Evolutionary conservation across 352 stramenopile genomes (phyloP), one percentile per base, ranked within the genome.

Genomic region (Plasmopara muralis): DNA sequence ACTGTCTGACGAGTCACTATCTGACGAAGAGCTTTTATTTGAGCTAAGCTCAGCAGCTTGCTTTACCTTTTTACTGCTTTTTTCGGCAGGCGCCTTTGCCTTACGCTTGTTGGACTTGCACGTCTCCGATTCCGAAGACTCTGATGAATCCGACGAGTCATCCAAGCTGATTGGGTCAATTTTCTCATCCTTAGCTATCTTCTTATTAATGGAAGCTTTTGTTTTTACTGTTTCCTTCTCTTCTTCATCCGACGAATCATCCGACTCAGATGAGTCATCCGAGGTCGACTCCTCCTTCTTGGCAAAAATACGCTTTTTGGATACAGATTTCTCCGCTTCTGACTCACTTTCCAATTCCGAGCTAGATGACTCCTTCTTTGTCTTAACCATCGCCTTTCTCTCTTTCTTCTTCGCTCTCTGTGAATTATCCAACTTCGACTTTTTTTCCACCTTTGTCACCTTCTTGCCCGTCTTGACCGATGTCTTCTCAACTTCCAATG

Each of bases 221-320:
- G 72, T 73, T 41, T 68, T 66, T 29, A 50, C 61, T n/a, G 54
- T 31, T 6, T 58, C 54, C 35, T 62, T 29, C 5, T 29, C 43
- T 16, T 75, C 57, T 46, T 87, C 70, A 29, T 83, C 66, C 38
- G 69, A 82, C 44, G 74, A 70, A 20, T 84, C 74, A 66, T 72
- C 72, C n/a, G 63, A 83, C 15, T 72, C 71, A 0, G 53, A 69
- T 0, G 44, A 57, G 7, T 52, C 34, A 34, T 53, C 53, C 6
- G 37, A 49, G 13, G 39, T 55, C 0, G 44, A 50, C 16, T 53
- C 39, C 12, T 82, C 72, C 57, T 74, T 77, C 2, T 12, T 25
- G 20, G 38, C 43, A 16, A 38, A 47, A 38, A 54, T 37, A 39
- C 46, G 60, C 59, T 53, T 55, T 46, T 65, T 66, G 30, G 50